A percentile compares a stretch with the other conserved stretches of the same genome.
phyloP scores from a whole-genome alignment of 805 yeast species.

The Hanseniaspora jakobsenii region DNA sequence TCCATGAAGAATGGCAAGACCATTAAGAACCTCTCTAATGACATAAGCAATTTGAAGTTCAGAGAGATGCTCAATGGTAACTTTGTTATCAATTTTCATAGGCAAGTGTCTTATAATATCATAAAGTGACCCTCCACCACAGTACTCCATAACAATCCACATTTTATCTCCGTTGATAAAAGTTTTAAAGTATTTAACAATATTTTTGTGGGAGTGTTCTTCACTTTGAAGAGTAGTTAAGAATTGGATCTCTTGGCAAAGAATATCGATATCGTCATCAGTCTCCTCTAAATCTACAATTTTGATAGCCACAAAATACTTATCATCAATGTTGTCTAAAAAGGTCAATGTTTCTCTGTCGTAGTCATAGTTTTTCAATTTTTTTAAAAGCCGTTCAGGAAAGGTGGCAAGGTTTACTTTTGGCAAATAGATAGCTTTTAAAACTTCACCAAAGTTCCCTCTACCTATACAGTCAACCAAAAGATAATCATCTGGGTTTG shows the following conservation, averaged over 20 bases:
- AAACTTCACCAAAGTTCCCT: slow-evolving; percentile 84
- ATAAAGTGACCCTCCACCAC: slow-evolving; percentile 88
- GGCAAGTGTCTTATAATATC: slow-evolving; percentile 48
- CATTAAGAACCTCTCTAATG: slow-evolving; percentile 50
- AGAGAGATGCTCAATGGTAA: slow-evolving; percentile 25
- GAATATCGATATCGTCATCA: slow-evolving; percentile 57
- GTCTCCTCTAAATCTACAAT: slow-evolving; percentile 69
- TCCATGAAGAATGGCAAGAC: slow-evolving; percentile 63
- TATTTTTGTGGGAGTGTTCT: slow-evolving; percentile 30
- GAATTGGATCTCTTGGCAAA: slow-evolving; percentile 68
- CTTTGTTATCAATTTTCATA: slow-evolving; percentile 26
- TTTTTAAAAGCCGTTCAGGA: neutral
- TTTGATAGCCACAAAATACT: slow-evolving; percentile 64
- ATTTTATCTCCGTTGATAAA: slow-evolving; percentile 46
- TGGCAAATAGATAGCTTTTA: slow-evolving; percentile 35
- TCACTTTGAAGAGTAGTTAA: slow-evolving; percentile 50
- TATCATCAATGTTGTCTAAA: slow-evolving; percentile 21
- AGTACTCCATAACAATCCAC: slow-evolving; percentile 90
- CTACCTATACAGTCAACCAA: slow-evolving; percentile 55
- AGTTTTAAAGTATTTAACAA: slow-evolving; percentile 58
- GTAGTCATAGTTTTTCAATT: neutral
- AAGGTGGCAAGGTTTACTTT: neutral
- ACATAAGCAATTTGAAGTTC: slow-evolving; percentile 56
- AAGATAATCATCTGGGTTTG: slow-evolving; percentile 21
- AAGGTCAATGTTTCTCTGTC: slow-evolving; percentile 3